A percentile compares a stretch with the other conserved stretches of the same genome.
phyloP scores from a whole-genome alignment of 192 early-diverging fungal genomes.

The Rhizoclosmatium globosum region DNA sequence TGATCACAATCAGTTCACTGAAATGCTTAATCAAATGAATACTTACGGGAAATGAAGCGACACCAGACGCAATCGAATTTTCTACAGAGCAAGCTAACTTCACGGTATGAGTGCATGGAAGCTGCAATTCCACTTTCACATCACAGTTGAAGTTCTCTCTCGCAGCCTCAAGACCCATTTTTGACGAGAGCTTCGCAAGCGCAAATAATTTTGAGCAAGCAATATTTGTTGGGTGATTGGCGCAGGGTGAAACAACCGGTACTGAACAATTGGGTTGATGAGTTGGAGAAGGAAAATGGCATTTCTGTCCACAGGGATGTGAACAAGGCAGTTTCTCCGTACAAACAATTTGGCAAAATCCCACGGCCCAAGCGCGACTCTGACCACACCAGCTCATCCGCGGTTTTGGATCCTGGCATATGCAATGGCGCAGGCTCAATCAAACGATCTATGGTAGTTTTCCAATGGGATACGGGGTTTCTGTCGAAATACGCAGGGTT shows the following conservation, averaged over 20 bases:
- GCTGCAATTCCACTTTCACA: constrained; percentile 21
- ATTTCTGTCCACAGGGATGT: constrained; percentile 29
- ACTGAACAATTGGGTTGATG: constrained; percentile 28
- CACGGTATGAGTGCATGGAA: constrained; percentile 36
- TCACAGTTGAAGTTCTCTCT: constrained; percentile 15
- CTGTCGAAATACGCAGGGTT: constrained; percentile 44
- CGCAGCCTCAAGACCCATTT: constrained; percentile 13
- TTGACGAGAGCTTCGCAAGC: constrained; percentile 10
- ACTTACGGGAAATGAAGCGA: constrained; percentile 27
- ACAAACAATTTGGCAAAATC: constrained; percentile 39
- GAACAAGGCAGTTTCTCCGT: constrained; percentile 27
- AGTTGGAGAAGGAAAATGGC: constrained; percentile 33
- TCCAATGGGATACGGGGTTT: constrained; percentile 41
- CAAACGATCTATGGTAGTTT: constrained; percentile 36
- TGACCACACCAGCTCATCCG: not conserved
- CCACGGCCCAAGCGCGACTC: constrained; percentile 29
- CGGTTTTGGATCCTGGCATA: constrained; percentile 18
- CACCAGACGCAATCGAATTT: constrained; percentile 6
- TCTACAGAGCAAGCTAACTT: constrained; percentile 34
- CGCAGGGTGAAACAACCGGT: constrained; percentile 19
- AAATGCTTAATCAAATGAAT: not conserved
- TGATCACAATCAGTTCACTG: not conserved
- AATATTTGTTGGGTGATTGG: constrained; percentile 24
- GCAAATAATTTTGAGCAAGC: constrained; percentile 19
- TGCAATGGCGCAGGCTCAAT: constrained; percentile 22